These are phyloP conservation scores for Bidens hawaiensis DNA, from an alignment of 140 eudicot genomes.

Conservation along the genomic window DNA sequence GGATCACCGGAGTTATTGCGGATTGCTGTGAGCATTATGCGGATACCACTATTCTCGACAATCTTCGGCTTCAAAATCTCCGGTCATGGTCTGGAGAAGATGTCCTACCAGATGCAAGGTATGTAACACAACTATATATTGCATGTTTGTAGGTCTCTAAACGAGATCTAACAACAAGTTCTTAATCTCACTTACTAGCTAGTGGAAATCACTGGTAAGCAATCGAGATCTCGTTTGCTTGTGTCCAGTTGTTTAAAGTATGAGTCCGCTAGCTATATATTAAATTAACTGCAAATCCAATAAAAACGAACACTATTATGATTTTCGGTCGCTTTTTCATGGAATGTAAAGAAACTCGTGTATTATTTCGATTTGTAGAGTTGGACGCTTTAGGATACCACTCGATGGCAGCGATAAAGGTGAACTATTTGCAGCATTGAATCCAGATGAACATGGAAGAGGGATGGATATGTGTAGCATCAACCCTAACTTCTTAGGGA, in stretches of 20 bases:
- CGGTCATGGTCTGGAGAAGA: conserved; percentile 69
- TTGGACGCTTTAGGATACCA: conserved; percentile 86
- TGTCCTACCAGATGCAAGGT: conserved; percentile 89
- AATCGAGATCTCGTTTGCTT: no score
- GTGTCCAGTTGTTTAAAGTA: no score
- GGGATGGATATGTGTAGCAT: conserved; percentile 98
- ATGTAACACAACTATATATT: no score
- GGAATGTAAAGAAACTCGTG: no score
- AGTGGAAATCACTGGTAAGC: no score
- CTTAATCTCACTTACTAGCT: no score
- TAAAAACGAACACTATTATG: no score
- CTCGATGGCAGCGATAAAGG: conserved; percentile 86
- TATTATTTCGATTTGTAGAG: conserved; percentile 36
- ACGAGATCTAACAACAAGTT: no score
- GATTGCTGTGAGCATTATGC: conserved; percentile 94
- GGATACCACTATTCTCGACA: conserved; percentile 81
- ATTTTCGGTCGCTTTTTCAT: no score
- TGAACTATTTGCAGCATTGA: conserved; percentile 70
- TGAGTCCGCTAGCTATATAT: no score
- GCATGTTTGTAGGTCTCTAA: no score
- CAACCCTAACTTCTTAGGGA: conserved; percentile 70
- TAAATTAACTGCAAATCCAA: no score
- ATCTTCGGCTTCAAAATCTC: conserved; percentile 72
- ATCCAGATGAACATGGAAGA: conserved; percentile 90
- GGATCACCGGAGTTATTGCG: conserved; percentile 62